Evolutionary conservation across 257 asterid species (phyloP), one percentile per base, ranked within the genome.

Genomic region (Solanum chiquidenum): DNA sequence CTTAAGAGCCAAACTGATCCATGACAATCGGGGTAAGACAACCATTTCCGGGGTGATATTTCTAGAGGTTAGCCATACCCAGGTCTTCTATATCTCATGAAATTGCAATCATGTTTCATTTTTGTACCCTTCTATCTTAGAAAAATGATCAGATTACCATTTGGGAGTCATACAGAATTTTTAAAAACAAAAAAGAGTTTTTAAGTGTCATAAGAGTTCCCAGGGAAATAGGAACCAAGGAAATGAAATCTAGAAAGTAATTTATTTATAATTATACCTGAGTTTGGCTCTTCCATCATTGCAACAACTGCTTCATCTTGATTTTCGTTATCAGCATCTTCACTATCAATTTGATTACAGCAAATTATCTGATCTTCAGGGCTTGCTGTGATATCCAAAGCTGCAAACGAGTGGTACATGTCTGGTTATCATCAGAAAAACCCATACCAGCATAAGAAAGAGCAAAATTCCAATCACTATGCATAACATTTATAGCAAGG

Each of bases 361-460:
- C 37, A 72, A 21, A 86, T 49, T 40, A 86, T 34, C 68, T 86
- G 88, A 40, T 86, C 88, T 52, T 86, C 84, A 31, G 72, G 84
- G 69, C 68, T 46, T 71, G 46, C 83, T 66, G 72, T 68, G 66
- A 86, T 86, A 44, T 86, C 88, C 83, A 86, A 72, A 86, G 88
- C 84, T 86, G 88, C 64, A 86, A 86, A 86, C 68, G 88, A 86
- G 83, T 86, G 88, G 83, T 38, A 72, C 83, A 69, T 86, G 88
- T 86, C 84, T 86, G 84, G 62, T 68, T 72, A 69, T 44, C 83
- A 72, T 49, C 64, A 72, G 82, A 34, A 84, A 85, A 84, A 46
- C 69, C 69, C 85, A 80, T 29, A 27, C 76, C 76, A 58, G 34
- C 58, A 84, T 64, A 84, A 84, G 75, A 55, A 84, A 60, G 88